Base-by-base conservation (phyloP, 2,329 filamentous ascomycete species). In the Neonectria hederae region DNA sequence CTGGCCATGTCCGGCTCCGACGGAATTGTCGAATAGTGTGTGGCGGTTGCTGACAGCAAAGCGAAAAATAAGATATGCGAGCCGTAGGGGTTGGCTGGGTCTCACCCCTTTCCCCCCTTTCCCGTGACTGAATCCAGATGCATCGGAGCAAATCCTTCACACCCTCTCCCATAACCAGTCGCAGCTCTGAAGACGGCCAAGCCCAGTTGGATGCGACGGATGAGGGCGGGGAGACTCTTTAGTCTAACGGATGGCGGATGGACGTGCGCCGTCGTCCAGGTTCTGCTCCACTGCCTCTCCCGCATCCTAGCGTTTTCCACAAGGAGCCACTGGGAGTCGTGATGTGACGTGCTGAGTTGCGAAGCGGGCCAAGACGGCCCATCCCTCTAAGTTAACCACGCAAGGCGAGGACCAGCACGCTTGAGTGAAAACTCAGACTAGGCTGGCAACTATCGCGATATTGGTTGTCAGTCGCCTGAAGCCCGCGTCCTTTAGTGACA, bases 51-150 rank as follows among this genome's bases (percentile, higher is more conserved):
- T 38, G 35, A 49, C 43, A 49, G 30, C 43, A 42, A 51, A 51
- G 55, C 55, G 35, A 45, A 59, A 35, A 43, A 17, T 30, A 49
- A 35, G 30, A 32, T 21, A 22, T 55, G 13, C 19, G 14, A 48
- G 30, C 40, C n/a, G 22, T 49, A 51, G 21, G 17, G 53, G 49
- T 32, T 49, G 43, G 61, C n/a, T 54, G 35, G 35, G 49, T 30
- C 35, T 46, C 35, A 45, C 28, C 26, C 46, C 22, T 38, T 46
- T n/a, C 8, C 8, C 59, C 52, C 54, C 56, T 46, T 59, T 52
- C 64, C 56, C 64, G 64, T 66, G 64, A 66, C 56, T 43, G 51
- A 60, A 60, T 61, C 64, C 42, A 52, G 60, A 66, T 63, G 60
- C 64, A 59, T 58, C 60, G 30, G 30, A 46, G 43, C 43, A 55